Conservation (phyloP, 768 basidiomycete species). For the Hemileccinum rubropunctum region DNA sequence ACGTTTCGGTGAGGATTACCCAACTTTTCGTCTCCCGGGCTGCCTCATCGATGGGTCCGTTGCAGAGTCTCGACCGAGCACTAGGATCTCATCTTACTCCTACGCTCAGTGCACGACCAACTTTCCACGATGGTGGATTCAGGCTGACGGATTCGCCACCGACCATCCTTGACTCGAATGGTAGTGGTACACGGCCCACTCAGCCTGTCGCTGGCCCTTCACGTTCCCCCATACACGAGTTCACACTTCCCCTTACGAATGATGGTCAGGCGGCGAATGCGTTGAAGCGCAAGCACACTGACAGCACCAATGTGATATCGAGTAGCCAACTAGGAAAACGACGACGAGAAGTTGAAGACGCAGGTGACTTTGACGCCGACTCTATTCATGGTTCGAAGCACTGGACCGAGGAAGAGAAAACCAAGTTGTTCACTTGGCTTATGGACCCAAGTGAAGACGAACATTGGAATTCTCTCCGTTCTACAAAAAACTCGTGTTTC, state of each 20-base stretch:
- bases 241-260: slow-evolving; percentile 27
- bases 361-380: slow-evolving; percentile 30
- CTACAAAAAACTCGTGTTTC: slow-evolving; percentile 80
- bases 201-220: slow-evolving; percentile 30
- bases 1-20: slow-evolving; percentile 52
- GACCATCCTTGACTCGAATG: slow-evolving; percentile 28
- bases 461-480: slow-evolving; percentile 74
- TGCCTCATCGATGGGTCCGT: slow-evolving; percentile 21
- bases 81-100: slow-evolving; percentile 51
- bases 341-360: slow-evolving; percentile 30
- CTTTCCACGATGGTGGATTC: slow-evolving; percentile 30
- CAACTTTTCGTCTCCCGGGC: slow-evolving; percentile 22
- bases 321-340: slow-evolving; percentile 28
- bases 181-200: slow-evolving; percentile 20
- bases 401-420: slow-evolving; percentile 84
- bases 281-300: slow-evolving; percentile 49
- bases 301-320: slow-evolving; percentile 22
- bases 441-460: slow-evolving; percentile 71
- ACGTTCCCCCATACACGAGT: slow-evolving; percentile 34
- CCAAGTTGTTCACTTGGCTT: slow-evolving; percentile 74
- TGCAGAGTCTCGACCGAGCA: slow-evolving; percentile 59
- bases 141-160: slow-evolving; percentile 33
- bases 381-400: slow-evolving; percentile 68
- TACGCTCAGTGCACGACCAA: slow-evolving; percentile 32
- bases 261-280: slow-evolving; percentile 21